Evolutionary conservation across 257 asterid genomes (phyloP), one percentile per base, ranked within the genome.

Genomic region (Solanum commersonii): DNA sequence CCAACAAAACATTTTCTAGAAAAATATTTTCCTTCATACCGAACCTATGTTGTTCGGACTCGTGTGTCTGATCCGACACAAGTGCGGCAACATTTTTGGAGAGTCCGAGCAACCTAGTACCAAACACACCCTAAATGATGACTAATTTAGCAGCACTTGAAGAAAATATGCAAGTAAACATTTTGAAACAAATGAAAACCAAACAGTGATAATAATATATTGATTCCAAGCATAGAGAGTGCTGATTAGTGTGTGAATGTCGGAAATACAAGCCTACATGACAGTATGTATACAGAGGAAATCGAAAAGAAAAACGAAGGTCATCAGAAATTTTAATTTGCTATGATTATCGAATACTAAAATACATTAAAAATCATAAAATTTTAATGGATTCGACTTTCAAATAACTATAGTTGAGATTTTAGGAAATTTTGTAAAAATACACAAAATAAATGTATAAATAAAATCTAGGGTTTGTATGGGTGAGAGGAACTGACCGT

Each of bases 401-500:
- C 59, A 49, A 49, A 49, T 49, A 49, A 49, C 8, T 14, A 46
- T 14, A 46, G 20, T 46, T 46, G 56, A 49, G 22, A 49, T 49
- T 49, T 49, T 49, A 49, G 59, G 20, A 14, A 49, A 1, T 49
- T 49, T 15, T 14, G 59, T 14, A 1, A 49, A 49, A 15, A 49
- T 49, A 49, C 59, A 49, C 22, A 15, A 16, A 15, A 49, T 15
- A 15, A 49, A 49, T 49, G 8, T 49, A 49, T 49, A 16, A 20
- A 35, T 23, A 20, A 29, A 31, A 14, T 7, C 14, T 11, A 35
- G 46, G 60, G 87, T 49, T 60, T 70, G n/a, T 31, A 60, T 37
- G 60, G 12, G 59, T 33, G 25, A n/a, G 59, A 79, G 1, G 79
- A 38, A 87, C 87, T 34, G 9, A 95, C 99, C 98, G 92, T 89